Conservation (phyloP, 257 asterid genomes). For the Galeopsis tetrahit region DNA sequence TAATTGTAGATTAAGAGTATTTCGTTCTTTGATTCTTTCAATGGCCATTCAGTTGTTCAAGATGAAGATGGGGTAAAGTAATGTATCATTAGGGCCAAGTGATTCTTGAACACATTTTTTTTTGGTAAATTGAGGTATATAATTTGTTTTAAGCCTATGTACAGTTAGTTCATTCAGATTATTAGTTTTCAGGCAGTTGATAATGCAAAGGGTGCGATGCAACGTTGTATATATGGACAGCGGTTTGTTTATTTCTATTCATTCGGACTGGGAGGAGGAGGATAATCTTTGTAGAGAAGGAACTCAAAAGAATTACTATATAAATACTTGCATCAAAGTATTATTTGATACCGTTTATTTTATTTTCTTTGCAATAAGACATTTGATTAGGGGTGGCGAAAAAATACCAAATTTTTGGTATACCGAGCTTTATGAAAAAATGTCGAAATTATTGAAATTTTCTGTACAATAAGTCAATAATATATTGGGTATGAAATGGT, state of each 20-base stretch:
- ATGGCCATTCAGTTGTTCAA: background rate
- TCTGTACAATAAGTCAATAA: no score
- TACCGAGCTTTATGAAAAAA: no score
- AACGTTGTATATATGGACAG: background rate
- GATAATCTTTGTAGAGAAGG: background rate
- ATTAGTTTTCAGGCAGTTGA: background rate
- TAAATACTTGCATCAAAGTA: background rate
- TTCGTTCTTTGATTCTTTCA: background rate
- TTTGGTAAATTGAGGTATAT: conserved; percentile 30
- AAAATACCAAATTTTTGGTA: no score
- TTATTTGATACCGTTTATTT: background rate
- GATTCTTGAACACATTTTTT: background rate
- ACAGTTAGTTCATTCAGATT: conserved; percentile 2
- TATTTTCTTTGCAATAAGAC: background rate
- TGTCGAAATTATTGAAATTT: no score
- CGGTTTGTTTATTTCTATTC: background rate
- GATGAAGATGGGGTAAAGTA: background rate
- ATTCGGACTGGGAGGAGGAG: background rate
- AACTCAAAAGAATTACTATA: background rate
- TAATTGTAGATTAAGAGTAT: conserved; percentile 9
- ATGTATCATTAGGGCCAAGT: no score
- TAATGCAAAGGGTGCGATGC: background rate
- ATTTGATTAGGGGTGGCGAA: background rate
- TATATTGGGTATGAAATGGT: no score
- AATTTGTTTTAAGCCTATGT: background rate